Base-by-base conservation (phyloP, 208 protist genomes). In the Blastocrithidia nonstop region DNA sequence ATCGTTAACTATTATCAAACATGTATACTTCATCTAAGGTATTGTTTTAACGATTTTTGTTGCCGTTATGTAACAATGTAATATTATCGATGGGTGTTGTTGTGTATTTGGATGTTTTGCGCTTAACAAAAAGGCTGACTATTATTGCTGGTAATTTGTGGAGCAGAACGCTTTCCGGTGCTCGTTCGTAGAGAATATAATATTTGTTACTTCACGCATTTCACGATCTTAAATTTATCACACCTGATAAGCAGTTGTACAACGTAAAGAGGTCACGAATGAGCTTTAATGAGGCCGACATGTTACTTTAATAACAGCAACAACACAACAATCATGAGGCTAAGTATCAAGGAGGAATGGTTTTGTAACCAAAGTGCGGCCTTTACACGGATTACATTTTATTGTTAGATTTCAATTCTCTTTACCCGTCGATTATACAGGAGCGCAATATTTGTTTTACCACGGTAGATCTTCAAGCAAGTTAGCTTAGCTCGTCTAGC, bases 381-480 rank as follows among this genome's bases (percentile, higher is more conserved):
- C 89, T 99, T 38, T 99, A 99, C 70, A 94, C 98, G 21, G 94
- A 95, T 40, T 98, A 90, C 63, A 88, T 99, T 49, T 66, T 99
- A 11, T 68, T 99, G 9, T 81, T 99, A 11, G 98, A 99, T 69
- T 99, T 99, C 85, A 99, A 99, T 72, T 99, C 96, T 27, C 88
- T 99, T 20, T 99, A 99, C 79, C 98, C 98, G 38, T 99, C 96
- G 16, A 97, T 99, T 46, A 99, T 99, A 54, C 93, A 98, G 58
- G 98, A 99, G 73, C 99, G 97, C 69, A 98, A 99, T 75, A 93
- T 99, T 32, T 99, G 98, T 81, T 99, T 99, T 71, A 99, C 98
- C 8, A 99, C 98, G 0, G 76, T 99, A 17, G 54, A 85, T 29
- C 57, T 75, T 1, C 60, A 69, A n/a, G n/a, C n/a, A n/a, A n/a